Evolutionary conservation across 2,329 filamentous ascomycete species (phyloP).

Genomic region (Madurella mycetomatis): DNA sequence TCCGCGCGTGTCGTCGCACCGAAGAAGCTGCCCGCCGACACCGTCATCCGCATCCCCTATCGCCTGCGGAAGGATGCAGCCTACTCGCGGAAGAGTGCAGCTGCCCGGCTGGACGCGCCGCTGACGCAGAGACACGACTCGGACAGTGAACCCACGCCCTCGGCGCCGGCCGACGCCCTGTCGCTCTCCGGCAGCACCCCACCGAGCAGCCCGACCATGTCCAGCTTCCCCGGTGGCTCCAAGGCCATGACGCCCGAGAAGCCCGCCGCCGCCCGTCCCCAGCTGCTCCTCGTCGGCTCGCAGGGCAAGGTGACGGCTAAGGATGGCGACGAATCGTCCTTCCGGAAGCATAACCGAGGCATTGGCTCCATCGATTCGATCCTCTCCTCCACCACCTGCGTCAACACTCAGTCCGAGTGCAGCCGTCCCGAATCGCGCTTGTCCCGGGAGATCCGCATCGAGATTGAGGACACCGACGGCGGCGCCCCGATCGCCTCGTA

Average conservation of each 20-base stretch:
- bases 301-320: slow-evolving; percentile 9
- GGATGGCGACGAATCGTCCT: slow-evolving; percentile 13
- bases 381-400: slow-evolving; percentile 25
- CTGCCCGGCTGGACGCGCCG: slow-evolving; percentile 12
- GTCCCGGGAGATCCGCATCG: slow-evolving; percentile 20
- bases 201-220: slow-evolving; percentile 23
- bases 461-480: slow-evolving; percentile 16
- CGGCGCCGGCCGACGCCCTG: slow-evolving; percentile 18
- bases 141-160: slow-evolving; percentile 3
- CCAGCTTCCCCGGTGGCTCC: slow-evolving; percentile 13
- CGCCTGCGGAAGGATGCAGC: slow-evolving; percentile 20
- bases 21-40: slow-evolving; percentile 24
- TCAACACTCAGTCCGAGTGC: slow-evolving; percentile 27
- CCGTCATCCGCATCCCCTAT: slow-evolving; percentile 20
- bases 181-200: slow-evolving; percentile 26
- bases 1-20: slow-evolving; percentile 24
- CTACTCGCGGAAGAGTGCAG: slow-evolving; percentile 21
- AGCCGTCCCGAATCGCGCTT: slow-evolving; percentile 24
- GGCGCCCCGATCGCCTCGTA: slow-evolving; percentile 2
- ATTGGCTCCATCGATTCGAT: slow-evolving; percentile 28
- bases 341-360: slow-evolving; percentile 24
- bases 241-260: slow-evolving; percentile 17
- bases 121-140: slow-evolving; percentile 10
- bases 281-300: slow-evolving; percentile 15
- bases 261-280: slow-evolving; percentile 13